Percentiles rank a stretch among this genome's conserved stretches.
Conservation (phyloP, 768 basidiomycete species). For the Lactarius akahatsu region DNA sequence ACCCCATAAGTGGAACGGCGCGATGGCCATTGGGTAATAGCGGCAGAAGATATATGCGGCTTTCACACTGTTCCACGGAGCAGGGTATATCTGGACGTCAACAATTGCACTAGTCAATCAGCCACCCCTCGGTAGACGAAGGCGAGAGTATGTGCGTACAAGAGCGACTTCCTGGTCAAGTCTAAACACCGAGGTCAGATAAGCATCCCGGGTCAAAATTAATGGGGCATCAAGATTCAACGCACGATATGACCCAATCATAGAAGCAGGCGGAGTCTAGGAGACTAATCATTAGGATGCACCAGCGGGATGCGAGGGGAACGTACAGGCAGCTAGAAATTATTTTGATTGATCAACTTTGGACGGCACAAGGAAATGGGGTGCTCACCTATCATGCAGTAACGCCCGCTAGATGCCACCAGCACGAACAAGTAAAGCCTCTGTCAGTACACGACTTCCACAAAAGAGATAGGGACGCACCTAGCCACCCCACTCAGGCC, state of each 20-base stretch:
- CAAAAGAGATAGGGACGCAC: background rate
- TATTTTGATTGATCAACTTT: background rate
- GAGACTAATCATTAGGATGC: background rate
- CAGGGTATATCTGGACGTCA: conserved; percentile 19
- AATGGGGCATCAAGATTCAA: background rate
- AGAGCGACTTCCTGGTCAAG: conserved; percentile 22
- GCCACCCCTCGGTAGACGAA: background rate
- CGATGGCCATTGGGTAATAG: conserved; percentile 21
- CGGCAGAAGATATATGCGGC: conserved; percentile 26
- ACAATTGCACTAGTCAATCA: background rate
- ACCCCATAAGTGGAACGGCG: conserved; percentile 25
- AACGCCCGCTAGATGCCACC: conserved; percentile 18
- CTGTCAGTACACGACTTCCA: background rate
- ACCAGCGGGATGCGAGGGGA: background rate
- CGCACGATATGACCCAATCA: conserved; percentile 30
- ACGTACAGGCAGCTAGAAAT: conserved; percentile 17
- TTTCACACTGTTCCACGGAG: conserved; percentile 21
- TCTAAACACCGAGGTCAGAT: conserved; percentile 1
- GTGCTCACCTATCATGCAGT: conserved; percentile 12
- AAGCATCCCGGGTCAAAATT: too few species aligned
- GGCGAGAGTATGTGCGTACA: background rate
- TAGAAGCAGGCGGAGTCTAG: conserved; percentile 27
- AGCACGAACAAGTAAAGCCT: background rate
- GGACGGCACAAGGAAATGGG: background rate
- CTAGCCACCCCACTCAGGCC: background rate